A percentile compares a stretch with the other conserved stretches of the same genome.
These are phyloP conservation scores for Excoecaria cochinchinensis DNA, from an alignment of 345 rosid species.

Conservation along the genomic window DNA sequence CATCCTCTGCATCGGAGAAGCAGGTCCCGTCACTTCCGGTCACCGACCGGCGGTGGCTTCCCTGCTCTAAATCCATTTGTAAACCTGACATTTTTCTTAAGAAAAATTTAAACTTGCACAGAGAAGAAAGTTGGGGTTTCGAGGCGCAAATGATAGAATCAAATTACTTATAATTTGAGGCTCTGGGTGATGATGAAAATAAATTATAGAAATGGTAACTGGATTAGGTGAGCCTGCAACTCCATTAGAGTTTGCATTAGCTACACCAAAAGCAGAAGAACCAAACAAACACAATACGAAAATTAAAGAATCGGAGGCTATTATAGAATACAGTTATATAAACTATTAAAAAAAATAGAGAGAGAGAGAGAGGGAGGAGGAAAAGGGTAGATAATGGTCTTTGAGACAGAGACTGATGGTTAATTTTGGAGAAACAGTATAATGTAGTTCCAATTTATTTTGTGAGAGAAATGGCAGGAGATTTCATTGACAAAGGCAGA, in stretches of 20 bases:
- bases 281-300: neutral
- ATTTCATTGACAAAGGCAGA: slow-evolving; percentile 17
- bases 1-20: slow-evolving; percentile 79
- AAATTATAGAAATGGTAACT: slow-evolving; percentile 27
- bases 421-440: slow-evolving; percentile 14
- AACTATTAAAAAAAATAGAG: neutral
- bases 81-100: slow-evolving; percentile 25
- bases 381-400: neutral
- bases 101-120: neutral
- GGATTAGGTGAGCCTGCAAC: slow-evolving; percentile 42
- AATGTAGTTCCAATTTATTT: neutral
- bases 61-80: slow-evolving; percentile 69
- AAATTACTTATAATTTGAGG: slow-evolving; percentile 14
- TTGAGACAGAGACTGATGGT: neutral
- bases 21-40: slow-evolving; percentile 42
- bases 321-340: neutral
- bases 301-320: neutral
- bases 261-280: slow-evolving; percentile 6
- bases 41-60: slow-evolving; percentile 38
- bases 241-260: slow-evolving; percentile 32
- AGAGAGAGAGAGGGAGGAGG: neutral
- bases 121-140: neutral
- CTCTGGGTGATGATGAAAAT: slow-evolving; percentile 4
- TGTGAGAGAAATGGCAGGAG: slow-evolving; percentile 15
- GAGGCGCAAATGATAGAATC: neutral